Percentiles rank a stretch among this genome's conserved stretches.
These are phyloP conservation scores for Candida sp. DNA, from an alignment of 1,139 yeast species.

Conservation along the genomic window DNA sequence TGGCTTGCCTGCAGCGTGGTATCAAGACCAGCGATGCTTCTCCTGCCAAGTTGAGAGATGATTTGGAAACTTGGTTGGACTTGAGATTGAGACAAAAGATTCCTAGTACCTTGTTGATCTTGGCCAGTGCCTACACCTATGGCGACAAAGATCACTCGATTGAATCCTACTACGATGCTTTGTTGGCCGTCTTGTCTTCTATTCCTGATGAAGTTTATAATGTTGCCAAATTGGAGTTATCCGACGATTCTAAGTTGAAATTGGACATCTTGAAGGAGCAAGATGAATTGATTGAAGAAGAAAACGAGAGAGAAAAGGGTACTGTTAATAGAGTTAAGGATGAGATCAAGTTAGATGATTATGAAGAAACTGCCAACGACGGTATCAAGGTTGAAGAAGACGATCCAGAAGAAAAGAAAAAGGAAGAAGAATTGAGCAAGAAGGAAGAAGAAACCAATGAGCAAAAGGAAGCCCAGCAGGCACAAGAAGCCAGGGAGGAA, in stretches of 20 bases:
- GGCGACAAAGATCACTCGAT: slow-evolving; percentile 72
- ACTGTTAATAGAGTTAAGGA: slow-evolving; percentile 86
- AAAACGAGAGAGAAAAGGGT: slow-evolving; percentile 84
- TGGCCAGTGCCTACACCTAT: slow-evolving; percentile 90
- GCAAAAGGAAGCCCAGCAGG: no score
- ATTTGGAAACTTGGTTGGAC: slow-evolving; percentile 86
- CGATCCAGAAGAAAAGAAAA: slow-evolving; percentile 15
- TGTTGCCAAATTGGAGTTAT: slow-evolving; percentile 92
- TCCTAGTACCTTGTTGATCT: slow-evolving; percentile 86
- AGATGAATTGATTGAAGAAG: slow-evolving; percentile 92
- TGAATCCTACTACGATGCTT: slow-evolving; percentile 81
- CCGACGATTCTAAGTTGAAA: slow-evolving; percentile 83
- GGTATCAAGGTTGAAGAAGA: slow-evolving; percentile 49
- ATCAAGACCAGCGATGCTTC: slow-evolving; percentile 80
- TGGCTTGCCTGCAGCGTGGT: slow-evolving; percentile 95
- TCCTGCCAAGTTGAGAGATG: slow-evolving; percentile 82
- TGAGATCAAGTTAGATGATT: slow-evolving; percentile 80
- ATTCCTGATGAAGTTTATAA: slow-evolving; percentile 96
- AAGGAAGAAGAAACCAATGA: slow-evolving; percentile 4
- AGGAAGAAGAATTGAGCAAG: slow-evolving; percentile 10
- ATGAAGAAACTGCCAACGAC: slow-evolving; percentile 55
- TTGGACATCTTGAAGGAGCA: slow-evolving; percentile 93
- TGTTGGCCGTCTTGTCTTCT: slow-evolving; percentile 91
- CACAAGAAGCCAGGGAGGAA: no score
- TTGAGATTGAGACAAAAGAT: slow-evolving; percentile 89